Evolutionary conservation across 2,329 filamentous ascomycete genomes (phyloP).

Genomic region (Aureobasidium sp.): DNA sequence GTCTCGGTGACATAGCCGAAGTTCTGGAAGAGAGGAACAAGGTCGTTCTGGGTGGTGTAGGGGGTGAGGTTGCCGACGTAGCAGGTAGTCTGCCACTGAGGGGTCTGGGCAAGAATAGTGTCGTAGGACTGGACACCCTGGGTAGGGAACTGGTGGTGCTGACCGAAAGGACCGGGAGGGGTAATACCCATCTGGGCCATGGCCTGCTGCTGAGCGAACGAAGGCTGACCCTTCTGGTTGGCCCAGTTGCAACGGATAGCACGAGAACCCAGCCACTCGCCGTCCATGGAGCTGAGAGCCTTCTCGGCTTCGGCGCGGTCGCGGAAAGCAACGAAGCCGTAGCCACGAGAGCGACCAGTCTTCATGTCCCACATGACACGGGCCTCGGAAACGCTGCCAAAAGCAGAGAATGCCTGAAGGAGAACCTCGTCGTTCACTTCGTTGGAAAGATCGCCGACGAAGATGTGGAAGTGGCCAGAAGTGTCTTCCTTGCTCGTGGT

Average conservation of each 20-base stretch:
- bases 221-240: conserved; percentile 99
- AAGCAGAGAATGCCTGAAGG: conserved; percentile 87
- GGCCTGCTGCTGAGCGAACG: conserved; percentile 93
- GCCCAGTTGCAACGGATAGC: conserved; percentile 99
- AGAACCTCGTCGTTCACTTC: conserved; percentile 97
- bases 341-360: conserved; percentile 92
- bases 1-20: conserved; percentile 97
- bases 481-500: conserved; percentile 90
- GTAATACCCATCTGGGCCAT: conserved; percentile 98
- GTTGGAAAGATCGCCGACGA: conserved; percentile 94
- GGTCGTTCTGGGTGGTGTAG: conserved; percentile 92
- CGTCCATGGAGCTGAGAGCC: conserved; percentile 94
- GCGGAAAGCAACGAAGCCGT: conserved; percentile 95
- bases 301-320: conserved; percentile 92
- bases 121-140: conserved; percentile 96
- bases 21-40: conserved; percentile 97
- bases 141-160: conserved; percentile 87
- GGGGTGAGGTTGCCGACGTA: conserved; percentile 97
- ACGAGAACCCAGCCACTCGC: conserved; percentile 95
- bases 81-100: conserved; percentile 95
- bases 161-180: conserved; percentile 88
- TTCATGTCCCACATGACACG: conserved; percentile 99
- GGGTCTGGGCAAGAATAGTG: conserved; percentile 91
- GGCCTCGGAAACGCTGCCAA: conserved; percentile 91
- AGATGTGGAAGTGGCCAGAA: conserved; percentile 97